A percentile compares a stretch with the other conserved stretches of the same genome.
These are phyloP conservation scores for Brassica juncea DNA, from an alignment of 345 rosid species.

Conservation along the genomic window DNA sequence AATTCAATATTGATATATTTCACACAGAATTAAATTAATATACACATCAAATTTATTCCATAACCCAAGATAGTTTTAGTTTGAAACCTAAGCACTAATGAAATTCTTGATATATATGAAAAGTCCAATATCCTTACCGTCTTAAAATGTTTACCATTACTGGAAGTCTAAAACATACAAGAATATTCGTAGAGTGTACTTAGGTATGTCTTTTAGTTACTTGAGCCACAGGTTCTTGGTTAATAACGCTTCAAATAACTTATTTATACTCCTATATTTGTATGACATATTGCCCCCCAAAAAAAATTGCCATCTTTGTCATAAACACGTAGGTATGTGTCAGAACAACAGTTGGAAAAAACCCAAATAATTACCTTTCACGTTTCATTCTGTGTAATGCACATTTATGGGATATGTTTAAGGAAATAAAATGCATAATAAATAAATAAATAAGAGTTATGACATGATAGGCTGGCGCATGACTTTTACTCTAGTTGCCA, in stretches of 20 bases:
- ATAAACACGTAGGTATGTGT: not conserved
- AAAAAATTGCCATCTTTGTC: not conserved
- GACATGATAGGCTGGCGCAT: conserved; percentile 26
- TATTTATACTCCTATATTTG: not conserved
- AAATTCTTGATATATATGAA: too few species aligned
- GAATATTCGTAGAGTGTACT: not conserved
- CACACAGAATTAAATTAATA: not conserved
- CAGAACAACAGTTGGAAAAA: not conserved
- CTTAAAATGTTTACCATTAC: not conserved
- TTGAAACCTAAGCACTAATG: not conserved
- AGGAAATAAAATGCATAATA: not conserved
- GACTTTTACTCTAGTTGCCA: conserved; percentile 33
- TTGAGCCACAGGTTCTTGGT: not conserved
- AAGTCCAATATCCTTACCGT: not conserved
- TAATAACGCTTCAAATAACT: not conserved
- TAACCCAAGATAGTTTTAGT: not conserved
- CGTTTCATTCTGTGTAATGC: not conserved
- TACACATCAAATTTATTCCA: not conserved
- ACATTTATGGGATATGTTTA: not conserved
- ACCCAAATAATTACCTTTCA: not conserved
- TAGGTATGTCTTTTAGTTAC: not conserved
- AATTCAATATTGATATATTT: not conserved
- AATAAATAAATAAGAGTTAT: not conserved
- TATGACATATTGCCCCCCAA: too few species aligned
- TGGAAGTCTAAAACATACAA: not conserved